Evolutionary conservation across 2,329 filamentous ascomycete genomes (phyloP), one percentile per base, ranked within the genome.

Genomic region (Beauveria brongniartii): DNA sequence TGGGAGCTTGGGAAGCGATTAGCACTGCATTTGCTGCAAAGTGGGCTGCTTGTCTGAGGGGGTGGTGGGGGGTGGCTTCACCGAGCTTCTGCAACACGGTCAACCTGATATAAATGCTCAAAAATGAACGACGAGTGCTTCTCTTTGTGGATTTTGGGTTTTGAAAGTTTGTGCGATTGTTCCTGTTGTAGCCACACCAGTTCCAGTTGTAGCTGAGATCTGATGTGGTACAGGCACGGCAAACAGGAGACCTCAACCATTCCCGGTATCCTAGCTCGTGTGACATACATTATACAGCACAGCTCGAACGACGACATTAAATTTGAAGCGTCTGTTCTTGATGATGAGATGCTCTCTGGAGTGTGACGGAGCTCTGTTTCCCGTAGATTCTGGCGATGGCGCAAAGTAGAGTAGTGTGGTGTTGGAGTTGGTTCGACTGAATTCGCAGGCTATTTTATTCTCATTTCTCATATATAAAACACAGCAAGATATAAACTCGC

Each of bases 11-110:
- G 64, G 64, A 61, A 61, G 64, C 64, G 64, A 68, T 70, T 69
- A 68, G 69, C 66, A 67, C 68, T 66, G 64, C 68, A 68, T 68
- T 70, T 71, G 48, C 56, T 52, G 28, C 67, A 66, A 47, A 57
- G 55, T 50, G 55, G 61, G 64, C 57, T 64, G 63, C 64, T 68
- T 67, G 67, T 64, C 67, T 63, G 70, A 69, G 63, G 61, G 59
- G 65, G 53, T 55, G 65, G 64, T 67, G 69, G 69, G 72, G 69
- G 72, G 67, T 66, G 60, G 44, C 51, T 62, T 65, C 55, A 54
- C 50, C 50, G n/a, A 50, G 34, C 50, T 62, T 47, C 47, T 52
- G 40, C 40, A 24, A 14, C 22, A 26, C 40, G 3, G 20, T 14
- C 2, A 41, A 20, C 16, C 20, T 26, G 30, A 43, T 16, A 28